Conservation (phyloP, 257 asterid species). For the Agastache rugosa region DNA sequence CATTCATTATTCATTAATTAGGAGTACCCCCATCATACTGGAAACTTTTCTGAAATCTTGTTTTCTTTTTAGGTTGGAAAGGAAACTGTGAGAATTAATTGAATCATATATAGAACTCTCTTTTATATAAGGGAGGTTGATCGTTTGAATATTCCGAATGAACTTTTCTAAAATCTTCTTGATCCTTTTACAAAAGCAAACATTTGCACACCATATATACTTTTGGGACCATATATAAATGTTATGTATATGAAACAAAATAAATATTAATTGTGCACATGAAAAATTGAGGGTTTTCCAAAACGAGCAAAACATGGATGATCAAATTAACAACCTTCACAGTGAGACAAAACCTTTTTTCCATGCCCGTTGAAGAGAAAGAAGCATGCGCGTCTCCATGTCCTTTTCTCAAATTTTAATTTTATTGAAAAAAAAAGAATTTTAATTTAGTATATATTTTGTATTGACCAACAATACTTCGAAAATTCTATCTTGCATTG, state of each 20-base stretch:
- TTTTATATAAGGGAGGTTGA: too few species aligned
- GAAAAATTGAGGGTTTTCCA: conserved; percentile 30
- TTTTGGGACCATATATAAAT: conserved; percentile 45
- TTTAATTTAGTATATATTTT: too few species aligned
- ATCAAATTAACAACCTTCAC: conserved; percentile 29
- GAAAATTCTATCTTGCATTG: too few species aligned
- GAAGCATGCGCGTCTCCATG: conserved; percentile 43
- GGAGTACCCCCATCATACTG: too few species aligned
- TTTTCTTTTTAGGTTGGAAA: too few species aligned
- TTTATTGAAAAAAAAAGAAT: too few species aligned
- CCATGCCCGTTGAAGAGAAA: conserved; percentile 28
- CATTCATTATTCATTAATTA: too few species aligned
- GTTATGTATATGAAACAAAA: not conserved
- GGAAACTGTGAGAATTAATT: too few species aligned
- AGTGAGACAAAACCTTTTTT: conserved; percentile 37
- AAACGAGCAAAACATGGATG: conserved; percentile 35
- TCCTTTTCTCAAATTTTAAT: not conserved
- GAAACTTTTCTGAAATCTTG: too few species aligned
- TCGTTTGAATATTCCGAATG: not conserved
- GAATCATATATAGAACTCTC: too few species aligned
- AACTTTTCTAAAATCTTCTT: conserved; percentile 4
- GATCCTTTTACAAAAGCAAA: conserved; percentile 31
- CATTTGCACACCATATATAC: not conserved
- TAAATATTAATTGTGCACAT: not conserved
- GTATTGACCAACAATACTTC: too few species aligned